Evolutionary conservation across 23 red algal genomes (phyloP), one percentile per base, ranked within the genome.

Genomic region (Gracilaria gracilis): DNA sequence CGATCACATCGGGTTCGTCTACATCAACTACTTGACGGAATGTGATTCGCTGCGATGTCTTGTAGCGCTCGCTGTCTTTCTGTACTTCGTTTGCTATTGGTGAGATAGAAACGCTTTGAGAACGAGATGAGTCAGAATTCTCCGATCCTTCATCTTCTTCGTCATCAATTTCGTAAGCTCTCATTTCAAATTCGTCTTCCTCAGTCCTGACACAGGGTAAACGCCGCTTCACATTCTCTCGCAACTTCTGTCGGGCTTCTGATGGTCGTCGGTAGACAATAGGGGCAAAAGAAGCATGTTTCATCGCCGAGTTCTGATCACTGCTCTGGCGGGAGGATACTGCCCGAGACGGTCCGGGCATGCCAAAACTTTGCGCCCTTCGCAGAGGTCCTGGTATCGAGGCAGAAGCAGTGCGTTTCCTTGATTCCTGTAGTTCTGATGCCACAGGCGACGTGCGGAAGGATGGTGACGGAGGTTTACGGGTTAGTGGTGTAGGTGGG

Each of bases 1-100:
- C 46, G 21, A 77, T 23, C 20, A 77, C 72, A 27, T 77, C 72
- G 12, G 72, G 72, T 25, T 77, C 72, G 15, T 77, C 72, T 29
- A 77, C 72, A 23, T 77, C 72, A 50, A 77, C 46, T 9, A 77
- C 72, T 31, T 77, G 72, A 20, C 50, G 72, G 27, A 77, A 77
- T 31, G 38, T 77, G 23, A 77, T 77, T 4, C 72, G 72, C 72
- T 77, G 72, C 23, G 31, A 51, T 0, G 20, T 50, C 38, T 28
- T 77, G 25, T 23, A 25, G 9, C 21, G 31, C 8, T 77, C 72
- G 15, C 31, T 31, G 39, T 51, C 72, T 33, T 50, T 25, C 38
- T 77, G 72, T 14, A 13, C 72, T 20, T 50, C 72, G 50, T 39
- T 27, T 31, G 46, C 6, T 34, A 31, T 28, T 19, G 40, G 72